Evolutionary conservation across 768 basidiomycete genomes (phyloP).

Genomic region (Tricholoma saponaceum): DNA sequence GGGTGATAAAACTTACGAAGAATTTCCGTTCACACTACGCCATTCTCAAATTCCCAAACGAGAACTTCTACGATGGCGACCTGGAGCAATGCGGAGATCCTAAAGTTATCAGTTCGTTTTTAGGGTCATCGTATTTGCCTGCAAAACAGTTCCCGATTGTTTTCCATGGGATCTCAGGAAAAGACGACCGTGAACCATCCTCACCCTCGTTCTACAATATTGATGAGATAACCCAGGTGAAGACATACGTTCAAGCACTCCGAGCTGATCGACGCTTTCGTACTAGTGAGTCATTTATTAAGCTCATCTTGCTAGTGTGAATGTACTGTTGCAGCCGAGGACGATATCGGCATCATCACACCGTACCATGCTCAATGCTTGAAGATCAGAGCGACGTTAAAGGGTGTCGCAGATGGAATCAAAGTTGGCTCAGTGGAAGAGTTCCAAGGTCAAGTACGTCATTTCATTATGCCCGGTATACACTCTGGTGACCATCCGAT

Average conservation of each 20-base stretch:
- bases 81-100: slow-evolving; percentile 44
- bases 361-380: slow-evolving; percentile 62
- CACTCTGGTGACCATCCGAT: slow-evolving; percentile 26
- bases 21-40: slow-evolving; percentile 64
- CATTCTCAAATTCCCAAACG: slow-evolving; percentile 60
- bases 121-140: slow-evolving; percentile 37
- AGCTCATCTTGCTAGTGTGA: not conserved
- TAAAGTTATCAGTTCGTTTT: slow-evolving; percentile 33
- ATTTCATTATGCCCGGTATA: slow-evolving; percentile 5
- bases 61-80: slow-evolving; percentile 53
- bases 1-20: slow-evolving; percentile 58
- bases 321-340: slow-evolving; percentile 25
- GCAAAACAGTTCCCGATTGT: slow-evolving; percentile 52
- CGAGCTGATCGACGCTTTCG: slow-evolving; percentile 30
- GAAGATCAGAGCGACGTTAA: slow-evolving; percentile 42
- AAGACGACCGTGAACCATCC: slow-evolving; percentile 60
- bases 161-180: slow-evolving; percentile 57
- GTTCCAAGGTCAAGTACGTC: slow-evolving; percentile 59
- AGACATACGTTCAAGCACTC: slow-evolving; percentile 39
- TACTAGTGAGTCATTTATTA: slow-evolving; percentile 32
- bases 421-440: slow-evolving; percentile 68
- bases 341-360: slow-evolving; percentile 64
- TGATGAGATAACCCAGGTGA: slow-evolving; percentile 52
- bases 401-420: slow-evolving; percentile 29
- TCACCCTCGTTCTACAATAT: slow-evolving; percentile 75